Evolutionary conservation across 1,139 yeast genomes (phyloP), one percentile per base, ranked within the genome.

Genomic region (Taphrina confusa): DNA sequence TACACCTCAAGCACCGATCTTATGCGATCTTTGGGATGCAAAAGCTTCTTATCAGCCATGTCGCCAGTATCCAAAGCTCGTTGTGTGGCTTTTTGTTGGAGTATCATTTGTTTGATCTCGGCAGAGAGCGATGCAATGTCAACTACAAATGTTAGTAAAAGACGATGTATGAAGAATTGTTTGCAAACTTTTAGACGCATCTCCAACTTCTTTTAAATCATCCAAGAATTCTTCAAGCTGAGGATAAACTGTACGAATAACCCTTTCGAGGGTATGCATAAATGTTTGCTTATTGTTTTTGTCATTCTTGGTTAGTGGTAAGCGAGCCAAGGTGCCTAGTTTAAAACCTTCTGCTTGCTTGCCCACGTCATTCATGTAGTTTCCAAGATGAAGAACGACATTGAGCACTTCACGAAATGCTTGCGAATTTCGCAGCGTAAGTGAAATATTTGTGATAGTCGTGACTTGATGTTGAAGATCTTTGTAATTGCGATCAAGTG

Each of bases 341-440:
- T 82, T 84, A 75, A 92, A 90, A 1, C 97, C 98, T 60, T 79
- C 74, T 0, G 95, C 97, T 66, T 84, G 85, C 68, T 87, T 90
- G 5, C 86, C 76, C 31, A 78, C 74, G 68, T 88, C 95, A 71
- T 92, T 92, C 97, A 92, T 92, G 69, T 84, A 90, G 69, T 92
- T 92, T 22, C 97, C 98, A 63, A 92, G 84, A 18, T 86, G 85
- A 65, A 90, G 79, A 58, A 92, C 87, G 44, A 92, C 80, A 51
- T 85, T 85, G 61, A 92, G 76, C 8, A 91, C 80, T 62, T 81
- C 80, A 65, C 82, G 80, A 67, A 92, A 78, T 49, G 82, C 80
- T n/a, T 77, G 77, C 0, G 95, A 87, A 6, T 78, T 75, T 57
- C 78, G 75, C n/a, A 91, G 76, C 40, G 82, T 77, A 34, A 76